A percentile compares a stretch with the other conserved stretches of the same genome.
Evolutionary conservation across 192 early-diverging fungal species (phyloP).

Genomic region (Entomortierella lignicola): DNA sequence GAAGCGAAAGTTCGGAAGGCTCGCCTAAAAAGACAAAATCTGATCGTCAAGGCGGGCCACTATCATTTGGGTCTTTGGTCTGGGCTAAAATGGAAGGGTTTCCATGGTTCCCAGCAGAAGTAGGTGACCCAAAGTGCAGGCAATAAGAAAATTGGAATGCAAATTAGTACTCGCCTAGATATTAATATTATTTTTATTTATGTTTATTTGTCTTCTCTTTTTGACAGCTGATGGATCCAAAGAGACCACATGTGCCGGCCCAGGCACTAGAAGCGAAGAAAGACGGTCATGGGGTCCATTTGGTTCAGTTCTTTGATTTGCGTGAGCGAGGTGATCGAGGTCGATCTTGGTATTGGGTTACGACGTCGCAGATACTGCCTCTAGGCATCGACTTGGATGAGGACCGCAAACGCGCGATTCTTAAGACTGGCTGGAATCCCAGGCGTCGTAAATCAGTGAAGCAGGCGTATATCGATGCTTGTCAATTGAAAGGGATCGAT

Average conservation of each 20-base stretch:
- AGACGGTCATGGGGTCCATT: conserved; percentile 25
- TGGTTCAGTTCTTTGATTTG: conserved; percentile 53
- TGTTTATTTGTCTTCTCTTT: conserved; percentile 8
- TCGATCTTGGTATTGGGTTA: conserved; percentile 31
- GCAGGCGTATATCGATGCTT: conserved; percentile 25
- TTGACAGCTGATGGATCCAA: conserved; percentile 55
- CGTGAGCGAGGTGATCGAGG: conserved; percentile 23
- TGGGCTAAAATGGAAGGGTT: conserved; percentile 68
- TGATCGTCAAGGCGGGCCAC: neutral
- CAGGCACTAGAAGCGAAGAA: conserved; percentile 32
- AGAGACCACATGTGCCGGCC: conserved; percentile 35
- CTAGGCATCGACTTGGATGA: conserved; percentile 25
- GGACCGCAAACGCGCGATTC: conserved; percentile 10
- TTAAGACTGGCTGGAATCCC: conserved; percentile 20
- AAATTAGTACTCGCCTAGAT: too few relatives aligned
- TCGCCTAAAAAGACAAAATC: conserved; percentile 15
- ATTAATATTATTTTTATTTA: neutral
- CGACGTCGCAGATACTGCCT: neutral
- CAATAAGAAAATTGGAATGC: too few relatives aligned
- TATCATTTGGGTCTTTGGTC: conserved; percentile 48
- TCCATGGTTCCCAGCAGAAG: conserved; percentile 65
- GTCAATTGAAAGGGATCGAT: conserved; percentile 3
- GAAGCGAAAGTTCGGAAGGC: conserved; percentile 9
- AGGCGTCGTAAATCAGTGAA: conserved; percentile 24
- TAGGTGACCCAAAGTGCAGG: too few relatives aligned